Evolutionary conservation across 192 early-diverging fungal species (phyloP).

Genomic region (Mortierella claussenii): DNA sequence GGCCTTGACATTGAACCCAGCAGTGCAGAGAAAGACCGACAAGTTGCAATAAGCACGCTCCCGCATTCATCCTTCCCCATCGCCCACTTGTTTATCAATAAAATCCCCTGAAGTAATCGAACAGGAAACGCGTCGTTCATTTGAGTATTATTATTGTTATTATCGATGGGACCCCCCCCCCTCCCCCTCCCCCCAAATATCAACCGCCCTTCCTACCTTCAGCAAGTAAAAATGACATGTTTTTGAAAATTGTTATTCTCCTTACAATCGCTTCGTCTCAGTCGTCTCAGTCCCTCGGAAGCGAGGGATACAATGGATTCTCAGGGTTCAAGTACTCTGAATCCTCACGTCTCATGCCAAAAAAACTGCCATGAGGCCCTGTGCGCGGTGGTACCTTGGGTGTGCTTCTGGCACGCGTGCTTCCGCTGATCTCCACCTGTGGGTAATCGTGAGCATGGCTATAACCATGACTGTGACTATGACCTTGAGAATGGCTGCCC

Average conservation of each 20-base stretch:
- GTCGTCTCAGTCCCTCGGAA: slow-evolving; percentile 23
- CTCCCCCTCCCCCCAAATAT: too few species aligned
- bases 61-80: too few species aligned
- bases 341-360: slow-evolving; percentile 45
- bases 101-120: not conserved
- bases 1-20: slow-evolving; percentile 22
- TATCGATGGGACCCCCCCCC: too few species aligned
- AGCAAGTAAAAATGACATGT: too few species aligned
- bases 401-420: slow-evolving; percentile 3
- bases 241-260: not conserved
- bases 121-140: not conserved
- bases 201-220: not conserved
- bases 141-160: not conserved
- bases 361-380: slow-evolving; percentile 47
- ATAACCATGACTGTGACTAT: not conserved
- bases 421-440: not conserved
- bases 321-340: slow-evolving; percentile 45
- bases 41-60: not conserved
- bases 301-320: slow-evolving; percentile 44
- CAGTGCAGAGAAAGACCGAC: not conserved
- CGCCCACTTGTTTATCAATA: too few species aligned
- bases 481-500: not conserved
- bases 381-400: slow-evolving; percentile 31
- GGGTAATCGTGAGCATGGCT: not conserved
- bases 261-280: not conserved